Conservation (phyloP, 768 basidiomycete genomes). For the Infundibulicybe gibba region DNA sequence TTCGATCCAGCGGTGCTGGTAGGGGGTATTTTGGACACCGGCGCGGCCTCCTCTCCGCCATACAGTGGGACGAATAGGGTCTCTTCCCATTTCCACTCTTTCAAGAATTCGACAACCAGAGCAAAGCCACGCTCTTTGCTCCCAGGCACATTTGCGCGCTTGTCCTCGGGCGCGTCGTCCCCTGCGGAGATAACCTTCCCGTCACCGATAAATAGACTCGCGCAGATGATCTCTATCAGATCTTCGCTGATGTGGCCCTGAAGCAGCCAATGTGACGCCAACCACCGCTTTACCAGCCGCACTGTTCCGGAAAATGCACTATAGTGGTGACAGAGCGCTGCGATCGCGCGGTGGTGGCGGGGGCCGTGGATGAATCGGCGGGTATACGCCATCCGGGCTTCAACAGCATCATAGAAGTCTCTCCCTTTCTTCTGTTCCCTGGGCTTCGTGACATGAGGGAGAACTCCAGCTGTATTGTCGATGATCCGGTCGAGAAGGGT, state of each 20-base stretch:
- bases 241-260: slow-evolving; percentile 70
- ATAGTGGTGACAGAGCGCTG: slow-evolving; percentile 75
- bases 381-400: slow-evolving; percentile 56
- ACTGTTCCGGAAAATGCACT: slow-evolving; percentile 81
- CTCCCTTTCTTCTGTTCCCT: slow-evolving; percentile 34
- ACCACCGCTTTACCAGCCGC: slow-evolving; percentile 89
- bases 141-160: slow-evolving; percentile 50
- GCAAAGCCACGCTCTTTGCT: slow-evolving; percentile 84
- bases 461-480: slow-evolving; percentile 34
- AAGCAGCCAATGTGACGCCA: slow-evolving; percentile 87
- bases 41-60: slow-evolving; percentile 28
- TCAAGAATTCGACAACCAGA: slow-evolving; percentile 65
- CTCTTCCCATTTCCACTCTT: slow-evolving; percentile 81
- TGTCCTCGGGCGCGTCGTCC: slow-evolving; percentile 25
- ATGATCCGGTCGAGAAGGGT: slow-evolving; percentile 71
- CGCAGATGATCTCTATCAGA: slow-evolving; percentile 82
- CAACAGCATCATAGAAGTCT: slow-evolving; percentile 52
- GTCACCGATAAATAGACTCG: slow-evolving; percentile 68
- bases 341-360: slow-evolving; percentile 80
- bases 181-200: slow-evolving; percentile 26
- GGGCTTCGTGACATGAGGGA: slow-evolving; percentile 33
- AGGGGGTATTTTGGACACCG: slow-evolving; percentile 4
- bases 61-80: slow-evolving; percentile 77
- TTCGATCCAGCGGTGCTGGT: slow-evolving; percentile 15
- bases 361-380: slow-evolving; percentile 80